A percentile compares a stretch with the other conserved stretches of the same genome.
Evolutionary conservation across 257 asterid genomes (phyloP).

Genomic region (Solanum chmielewskii): DNA sequence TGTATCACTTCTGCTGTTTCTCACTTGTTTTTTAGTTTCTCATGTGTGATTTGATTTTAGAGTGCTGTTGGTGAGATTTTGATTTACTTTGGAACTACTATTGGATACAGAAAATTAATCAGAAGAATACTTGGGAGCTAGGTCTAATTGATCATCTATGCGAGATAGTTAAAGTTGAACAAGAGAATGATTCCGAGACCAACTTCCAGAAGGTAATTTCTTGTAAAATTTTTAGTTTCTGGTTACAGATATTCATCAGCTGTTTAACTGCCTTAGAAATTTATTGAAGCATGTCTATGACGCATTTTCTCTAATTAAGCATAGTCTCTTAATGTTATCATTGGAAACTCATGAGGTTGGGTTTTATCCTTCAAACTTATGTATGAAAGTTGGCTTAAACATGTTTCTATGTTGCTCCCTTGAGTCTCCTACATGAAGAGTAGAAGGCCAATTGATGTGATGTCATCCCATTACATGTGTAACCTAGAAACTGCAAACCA

Average conservation of each 20-base stretch:
- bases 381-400: background rate
- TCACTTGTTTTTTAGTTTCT: background rate
- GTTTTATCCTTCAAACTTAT: background rate
- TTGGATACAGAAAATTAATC: constrained; percentile 72
- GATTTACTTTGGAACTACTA: background rate
- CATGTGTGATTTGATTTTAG: background rate
- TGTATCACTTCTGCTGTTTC: constrained; percentile 16
- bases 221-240: background rate
- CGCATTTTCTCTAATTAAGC: background rate
- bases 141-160: constrained; percentile 77
- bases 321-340: background rate
- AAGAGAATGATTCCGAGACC: constrained; percentile 72
- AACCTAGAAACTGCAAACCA: background rate
- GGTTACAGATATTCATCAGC: background rate
- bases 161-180: constrained; percentile 73
- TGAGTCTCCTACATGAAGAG: background rate
- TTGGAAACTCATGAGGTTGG: background rate
- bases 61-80: background rate
- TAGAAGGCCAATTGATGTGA: background rate
- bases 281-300: background rate
- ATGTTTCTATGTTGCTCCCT: background rate
- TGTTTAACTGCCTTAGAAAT: background rate
- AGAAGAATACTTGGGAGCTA: constrained; percentile 96
- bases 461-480: background rate
- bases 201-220: constrained; percentile 80